phyloP scores from a whole-genome alignment of 495 filamentous ascomycete species.

The Durotheca rogersii region DNA sequence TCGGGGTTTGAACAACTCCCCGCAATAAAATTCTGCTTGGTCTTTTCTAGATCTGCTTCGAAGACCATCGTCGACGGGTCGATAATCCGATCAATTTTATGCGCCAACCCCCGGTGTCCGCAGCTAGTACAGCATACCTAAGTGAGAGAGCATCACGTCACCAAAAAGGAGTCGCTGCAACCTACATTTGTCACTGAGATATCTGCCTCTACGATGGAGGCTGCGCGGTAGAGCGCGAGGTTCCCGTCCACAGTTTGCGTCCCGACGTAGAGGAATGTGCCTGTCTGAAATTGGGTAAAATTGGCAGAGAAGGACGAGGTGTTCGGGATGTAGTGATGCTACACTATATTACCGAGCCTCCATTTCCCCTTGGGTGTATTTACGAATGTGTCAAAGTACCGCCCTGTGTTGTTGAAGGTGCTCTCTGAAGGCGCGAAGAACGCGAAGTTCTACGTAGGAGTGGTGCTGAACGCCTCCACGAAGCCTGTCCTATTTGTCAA shows the following conservation, averaged over 20 bases:
- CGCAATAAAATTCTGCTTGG: slow-evolving; percentile 29
- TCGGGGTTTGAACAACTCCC: slow-evolving; percentile 32
- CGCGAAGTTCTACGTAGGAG: slow-evolving; percentile 26
- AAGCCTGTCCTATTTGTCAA: slow-evolving; percentile 21
- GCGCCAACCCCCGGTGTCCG: slow-evolving; percentile 18
- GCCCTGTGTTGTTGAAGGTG: slow-evolving; percentile 27
- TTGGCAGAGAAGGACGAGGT: slow-evolving; percentile 25
- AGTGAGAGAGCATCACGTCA: no score
- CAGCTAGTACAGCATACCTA: background rate
- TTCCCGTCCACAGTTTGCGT: slow-evolving; percentile 23
- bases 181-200: slow-evolving; percentile 30
- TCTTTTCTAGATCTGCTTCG: slow-evolving; percentile 27
- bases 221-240: slow-evolving; percentile 26
- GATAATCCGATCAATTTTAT: slow-evolving; percentile 32
- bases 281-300: slow-evolving; percentile 32
- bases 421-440: slow-evolving; percentile 34
- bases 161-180: background rate
- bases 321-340: slow-evolving; percentile 35
- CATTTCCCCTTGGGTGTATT: slow-evolving; percentile 28
- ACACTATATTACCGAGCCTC: slow-evolving; percentile 30
- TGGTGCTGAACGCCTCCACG: slow-evolving; percentile 24
- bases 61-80: slow-evolving; percentile 33
- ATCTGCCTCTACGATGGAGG: slow-evolving; percentile 13
- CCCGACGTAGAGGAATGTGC: slow-evolving; percentile 33
- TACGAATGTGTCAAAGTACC: slow-evolving; percentile 26